Conservation (phyloP, 345 rosid genomes). For the Linum lewisii region DNA sequence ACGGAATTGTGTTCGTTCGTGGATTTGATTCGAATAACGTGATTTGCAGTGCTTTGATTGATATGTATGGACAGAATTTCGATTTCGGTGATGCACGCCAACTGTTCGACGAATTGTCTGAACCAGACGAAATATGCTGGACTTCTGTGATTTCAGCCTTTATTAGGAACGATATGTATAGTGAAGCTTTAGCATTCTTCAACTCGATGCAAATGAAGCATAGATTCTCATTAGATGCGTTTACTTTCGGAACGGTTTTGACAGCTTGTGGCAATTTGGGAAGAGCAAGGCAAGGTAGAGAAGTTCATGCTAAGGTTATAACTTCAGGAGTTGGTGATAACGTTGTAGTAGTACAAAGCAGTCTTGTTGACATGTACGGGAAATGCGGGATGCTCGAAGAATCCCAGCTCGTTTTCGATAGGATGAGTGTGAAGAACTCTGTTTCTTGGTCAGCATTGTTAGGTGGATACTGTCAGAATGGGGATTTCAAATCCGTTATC, state of each 20-base stretch:
- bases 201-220: conserved; percentile 39
- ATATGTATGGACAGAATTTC: conserved; percentile 55
- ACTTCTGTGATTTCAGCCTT: conserved; percentile 59
- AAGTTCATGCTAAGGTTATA: conserved; percentile 60
- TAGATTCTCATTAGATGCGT: conserved; percentile 50
- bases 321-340: conserved; percentile 40
- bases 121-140: conserved; percentile 74
- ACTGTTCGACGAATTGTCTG: conserved; percentile 68
- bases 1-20: conserved; percentile 45
- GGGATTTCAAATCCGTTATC: conserved; percentile 47
- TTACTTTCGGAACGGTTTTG: conserved; percentile 64
- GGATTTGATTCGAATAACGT: conserved; percentile 52
- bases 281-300: conserved; percentile 64
- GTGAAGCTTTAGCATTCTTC: conserved; percentile 46
- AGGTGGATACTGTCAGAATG: conserved; percentile 72
- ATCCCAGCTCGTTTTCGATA: conserved; percentile 55
- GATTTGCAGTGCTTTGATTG: conserved; percentile 55
- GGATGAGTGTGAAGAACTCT: conserved; percentile 51
- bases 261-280: conserved; percentile 72
- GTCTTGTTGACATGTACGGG: conserved; percentile 91
- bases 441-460: conserved; percentile 87
- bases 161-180: conserved; percentile 53
- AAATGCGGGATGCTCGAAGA: conserved; percentile 52
- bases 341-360: conserved; percentile 68
- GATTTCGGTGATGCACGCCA: conserved; percentile 35